A percentile compares a stretch with the other conserved stretches of the same genome.
phyloP scores from a whole-genome alignment of 306 rosid genomes.

The Dryas drummondii region DNA sequence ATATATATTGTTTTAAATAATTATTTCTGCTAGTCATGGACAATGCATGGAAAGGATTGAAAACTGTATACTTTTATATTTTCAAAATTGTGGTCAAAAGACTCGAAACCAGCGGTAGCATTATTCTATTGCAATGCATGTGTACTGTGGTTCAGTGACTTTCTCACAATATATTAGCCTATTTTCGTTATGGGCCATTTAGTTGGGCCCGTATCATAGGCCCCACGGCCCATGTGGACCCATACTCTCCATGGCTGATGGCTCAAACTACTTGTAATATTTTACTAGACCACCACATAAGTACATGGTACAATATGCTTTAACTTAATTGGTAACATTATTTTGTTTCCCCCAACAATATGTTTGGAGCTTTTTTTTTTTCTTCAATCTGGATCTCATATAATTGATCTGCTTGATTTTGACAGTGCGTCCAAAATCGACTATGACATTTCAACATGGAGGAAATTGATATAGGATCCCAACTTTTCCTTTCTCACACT shows the following conservation, averaged over 20 bases:
- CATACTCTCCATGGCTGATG: no score
- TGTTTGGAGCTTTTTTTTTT: neutral
- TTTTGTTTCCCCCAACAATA: neutral
- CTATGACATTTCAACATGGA: slow-evolving; percentile 36
- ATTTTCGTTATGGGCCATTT: no score
- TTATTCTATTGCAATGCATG: no score
- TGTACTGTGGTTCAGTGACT: no score
- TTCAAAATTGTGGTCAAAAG: neutral
- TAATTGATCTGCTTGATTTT: slow-evolving; percentile 20
- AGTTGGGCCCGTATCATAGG: no score
- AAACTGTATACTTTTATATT: neutral
- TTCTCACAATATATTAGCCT: no score
- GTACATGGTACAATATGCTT: no score
- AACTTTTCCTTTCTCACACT: slow-evolving; percentile 34
- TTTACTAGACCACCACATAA: no score
- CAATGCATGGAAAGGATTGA: neutral
- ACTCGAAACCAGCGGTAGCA: neutral
- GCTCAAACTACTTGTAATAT: no score
- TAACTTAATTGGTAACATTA: no score
- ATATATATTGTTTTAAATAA: neutral
- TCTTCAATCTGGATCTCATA: slow-evolving; percentile 7
- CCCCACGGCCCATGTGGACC: no score
- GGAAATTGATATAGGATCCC: slow-evolving; percentile 36
- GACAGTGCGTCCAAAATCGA: slow-evolving; percentile 17
- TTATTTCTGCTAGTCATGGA: neutral